Conservation (phyloP, 768 basidiomycete species). For the Leucocoprinus sp. region DNA sequence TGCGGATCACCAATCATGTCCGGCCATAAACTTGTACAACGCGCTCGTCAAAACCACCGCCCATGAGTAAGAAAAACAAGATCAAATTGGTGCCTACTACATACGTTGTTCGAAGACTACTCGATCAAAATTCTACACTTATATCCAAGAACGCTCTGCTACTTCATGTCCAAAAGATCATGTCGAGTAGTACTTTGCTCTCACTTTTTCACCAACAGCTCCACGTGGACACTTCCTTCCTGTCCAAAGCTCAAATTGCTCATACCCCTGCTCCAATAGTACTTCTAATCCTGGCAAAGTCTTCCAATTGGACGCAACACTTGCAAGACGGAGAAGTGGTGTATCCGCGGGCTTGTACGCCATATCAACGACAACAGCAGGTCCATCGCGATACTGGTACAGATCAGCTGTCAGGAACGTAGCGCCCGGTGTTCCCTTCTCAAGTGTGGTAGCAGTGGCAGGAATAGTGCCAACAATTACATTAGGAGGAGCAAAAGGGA, state of each 20-base stretch:
- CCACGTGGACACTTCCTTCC: slow-evolving; percentile 46
- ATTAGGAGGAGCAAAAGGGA: slow-evolving; percentile 47
- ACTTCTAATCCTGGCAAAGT: slow-evolving; percentile 77
- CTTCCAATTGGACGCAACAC: slow-evolving; percentile 45
- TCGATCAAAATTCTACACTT: neutral
- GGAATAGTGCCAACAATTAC: slow-evolving; percentile 91
- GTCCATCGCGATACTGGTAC: slow-evolving; percentile 42
- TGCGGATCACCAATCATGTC: too few relatives aligned
- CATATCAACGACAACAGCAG: slow-evolving; percentile 82
- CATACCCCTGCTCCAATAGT: slow-evolving; percentile 81
- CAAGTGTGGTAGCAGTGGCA: slow-evolving; percentile 45
- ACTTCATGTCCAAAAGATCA: neutral
- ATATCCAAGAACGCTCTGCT: neutral
- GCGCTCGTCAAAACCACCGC: too few relatives aligned
- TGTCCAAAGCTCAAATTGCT: slow-evolving; percentile 81
- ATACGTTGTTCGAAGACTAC: too few relatives aligned
- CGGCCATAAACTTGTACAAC: too few relatives aligned
- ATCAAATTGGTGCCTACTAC: too few relatives aligned
- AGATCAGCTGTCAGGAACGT: slow-evolving; percentile 50
- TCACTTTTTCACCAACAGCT: slow-evolving; percentile 40
- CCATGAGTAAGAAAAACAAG: too few relatives aligned
- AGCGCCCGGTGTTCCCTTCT: slow-evolving; percentile 18
- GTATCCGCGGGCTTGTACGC: slow-evolving; percentile 89
- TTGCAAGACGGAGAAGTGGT: slow-evolving; percentile 66
- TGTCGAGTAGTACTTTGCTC: slow-evolving; percentile 30